These are phyloP conservation scores for Jacaranda copaia DNA, from an alignment of 257 asterid species.

Conservation along the genomic window DNA sequence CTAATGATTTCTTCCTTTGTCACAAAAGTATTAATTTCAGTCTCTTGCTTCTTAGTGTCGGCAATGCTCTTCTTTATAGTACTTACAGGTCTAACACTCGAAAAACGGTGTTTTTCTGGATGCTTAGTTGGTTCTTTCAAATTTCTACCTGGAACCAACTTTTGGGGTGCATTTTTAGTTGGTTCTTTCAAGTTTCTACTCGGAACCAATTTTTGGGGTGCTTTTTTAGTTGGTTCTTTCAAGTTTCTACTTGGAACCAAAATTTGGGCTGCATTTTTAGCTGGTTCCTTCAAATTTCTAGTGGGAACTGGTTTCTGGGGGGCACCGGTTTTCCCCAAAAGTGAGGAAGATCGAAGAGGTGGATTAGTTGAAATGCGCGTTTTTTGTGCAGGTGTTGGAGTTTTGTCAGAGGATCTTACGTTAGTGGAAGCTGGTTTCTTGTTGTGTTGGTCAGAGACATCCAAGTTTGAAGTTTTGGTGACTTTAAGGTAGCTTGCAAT, in stretches of 20 bases:
- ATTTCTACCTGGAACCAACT: constrained; percentile 41
- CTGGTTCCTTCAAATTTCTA: constrained; percentile 22
- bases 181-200: neutral
- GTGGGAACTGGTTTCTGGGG: constrained; percentile 38
- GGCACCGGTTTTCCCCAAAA: constrained; percentile 37
- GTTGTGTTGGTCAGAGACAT: constrained; percentile 38
- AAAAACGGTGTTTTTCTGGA: constrained; percentile 33
- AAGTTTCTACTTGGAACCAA: too few relatives aligned
- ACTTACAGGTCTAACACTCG: constrained; percentile 32
- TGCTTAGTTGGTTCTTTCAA: constrained; percentile 44
- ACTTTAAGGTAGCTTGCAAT: constrained; percentile 52
- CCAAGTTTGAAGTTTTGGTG: constrained; percentile 36
- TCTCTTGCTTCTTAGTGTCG: constrained; percentile 39
- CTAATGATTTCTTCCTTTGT: constrained; percentile 36
- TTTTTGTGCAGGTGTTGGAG: constrained; percentile 46
- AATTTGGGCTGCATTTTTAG: too few relatives aligned
- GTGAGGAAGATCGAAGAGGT: constrained; percentile 45
- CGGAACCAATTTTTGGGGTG: too few relatives aligned
- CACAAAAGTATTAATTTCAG: constrained; percentile 22
- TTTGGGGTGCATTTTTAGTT: constrained; percentile 27
- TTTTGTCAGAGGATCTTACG: constrained; percentile 53
- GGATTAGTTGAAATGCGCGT: constrained; percentile 51
- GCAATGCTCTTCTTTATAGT: constrained; percentile 35
- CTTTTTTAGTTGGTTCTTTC: too few relatives aligned
- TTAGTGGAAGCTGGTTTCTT: constrained; percentile 49